A percentile compares a stretch with the other conserved stretches of the same genome.
Conservation (phyloP, 352 stramenopile genomes). For the Phytophthora hibernalis region DNA sequence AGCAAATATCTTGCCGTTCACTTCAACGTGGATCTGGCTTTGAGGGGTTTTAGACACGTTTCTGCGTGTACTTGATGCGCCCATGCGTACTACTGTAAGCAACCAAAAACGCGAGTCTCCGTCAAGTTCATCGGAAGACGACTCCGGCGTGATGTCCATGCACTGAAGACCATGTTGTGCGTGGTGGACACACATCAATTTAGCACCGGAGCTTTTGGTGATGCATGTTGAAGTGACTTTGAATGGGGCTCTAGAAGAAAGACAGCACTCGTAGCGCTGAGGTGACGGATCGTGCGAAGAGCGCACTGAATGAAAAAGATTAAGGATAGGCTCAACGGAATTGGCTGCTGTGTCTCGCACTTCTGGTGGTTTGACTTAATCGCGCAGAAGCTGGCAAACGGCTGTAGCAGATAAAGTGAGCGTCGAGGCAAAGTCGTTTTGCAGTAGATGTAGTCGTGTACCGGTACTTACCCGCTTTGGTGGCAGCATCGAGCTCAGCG, state of each 20-base stretch:
- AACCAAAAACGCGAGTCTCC: too few relatives aligned
- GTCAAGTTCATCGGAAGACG: too few relatives aligned
- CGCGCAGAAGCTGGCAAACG: conserved; percentile 19
- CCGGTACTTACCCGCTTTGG: conserved; percentile 28
- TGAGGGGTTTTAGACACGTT: too few relatives aligned
- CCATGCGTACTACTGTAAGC: too few relatives aligned
- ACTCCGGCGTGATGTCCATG: too few relatives aligned
- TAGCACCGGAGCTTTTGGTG: conserved; percentile 34
- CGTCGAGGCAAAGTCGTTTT: background rate
- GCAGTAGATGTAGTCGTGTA: too few relatives aligned
- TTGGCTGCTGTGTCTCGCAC: too few relatives aligned
- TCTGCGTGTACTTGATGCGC: too few relatives aligned
- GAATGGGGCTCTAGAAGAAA: conserved; percentile 26
- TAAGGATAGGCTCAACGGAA: too few relatives aligned
- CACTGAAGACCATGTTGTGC: too few relatives aligned
- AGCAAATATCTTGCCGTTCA: too few relatives aligned
- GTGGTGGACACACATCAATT: conserved; percentile 45
- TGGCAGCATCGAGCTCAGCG: conserved; percentile 45
- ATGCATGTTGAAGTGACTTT: conserved; percentile 37
- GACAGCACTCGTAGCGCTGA: conserved; percentile 24
- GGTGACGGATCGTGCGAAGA: conserved; percentile 24
- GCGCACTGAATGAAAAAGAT: conserved; percentile 38
- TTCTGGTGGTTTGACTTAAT: conserved; percentile 8
- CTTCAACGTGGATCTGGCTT: too few relatives aligned
- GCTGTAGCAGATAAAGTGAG: conserved; percentile 20